Conservation (phyloP, 306 rosid genomes). For the Vicia faba region DNA sequence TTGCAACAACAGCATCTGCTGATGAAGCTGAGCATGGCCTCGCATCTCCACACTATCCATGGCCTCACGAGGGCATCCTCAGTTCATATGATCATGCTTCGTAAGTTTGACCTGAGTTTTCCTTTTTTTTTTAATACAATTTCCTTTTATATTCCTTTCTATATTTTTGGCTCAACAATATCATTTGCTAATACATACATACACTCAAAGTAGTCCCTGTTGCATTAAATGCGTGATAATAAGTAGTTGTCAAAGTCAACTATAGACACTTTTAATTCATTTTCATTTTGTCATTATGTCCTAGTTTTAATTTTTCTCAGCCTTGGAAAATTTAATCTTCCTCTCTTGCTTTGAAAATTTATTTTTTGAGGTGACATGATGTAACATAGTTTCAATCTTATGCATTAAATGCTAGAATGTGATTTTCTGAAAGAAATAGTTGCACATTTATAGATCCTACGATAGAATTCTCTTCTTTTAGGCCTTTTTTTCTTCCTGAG, state of each 20-base stretch:
- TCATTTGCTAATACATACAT: not conserved
- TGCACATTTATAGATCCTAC: not conserved
- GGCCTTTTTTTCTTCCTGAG: not conserved
- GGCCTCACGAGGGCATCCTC: conserved; percentile 98
- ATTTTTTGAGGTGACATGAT: no score
- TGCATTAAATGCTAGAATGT: not conserved
- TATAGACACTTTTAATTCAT: conserved; percentile 5
- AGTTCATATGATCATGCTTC: conserved; percentile 98
- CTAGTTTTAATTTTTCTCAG: not conserved
- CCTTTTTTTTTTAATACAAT: not conserved
- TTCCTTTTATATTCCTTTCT: not conserved
- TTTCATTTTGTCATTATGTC: not conserved
- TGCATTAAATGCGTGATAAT: conserved; percentile 24
- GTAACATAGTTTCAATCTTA: no score
- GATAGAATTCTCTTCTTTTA: not conserved
- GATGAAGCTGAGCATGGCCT: conserved; percentile 99
- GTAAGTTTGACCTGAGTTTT: conserved; percentile 52
- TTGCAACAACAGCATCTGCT: conserved; percentile 78
- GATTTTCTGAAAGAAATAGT: conserved; percentile 22
- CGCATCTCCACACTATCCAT: conserved; percentile 85
- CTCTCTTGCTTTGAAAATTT: not conserved
- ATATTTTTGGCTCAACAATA: not conserved
- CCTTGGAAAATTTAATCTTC: not conserved
- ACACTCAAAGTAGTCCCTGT: not conserved
- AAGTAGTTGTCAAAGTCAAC: conserved; percentile 5